These are phyloP conservation scores for Juglanconis sp. DNA, from an alignment of 2,329 filamentous ascomycete species.

Conservation along the genomic window DNA sequence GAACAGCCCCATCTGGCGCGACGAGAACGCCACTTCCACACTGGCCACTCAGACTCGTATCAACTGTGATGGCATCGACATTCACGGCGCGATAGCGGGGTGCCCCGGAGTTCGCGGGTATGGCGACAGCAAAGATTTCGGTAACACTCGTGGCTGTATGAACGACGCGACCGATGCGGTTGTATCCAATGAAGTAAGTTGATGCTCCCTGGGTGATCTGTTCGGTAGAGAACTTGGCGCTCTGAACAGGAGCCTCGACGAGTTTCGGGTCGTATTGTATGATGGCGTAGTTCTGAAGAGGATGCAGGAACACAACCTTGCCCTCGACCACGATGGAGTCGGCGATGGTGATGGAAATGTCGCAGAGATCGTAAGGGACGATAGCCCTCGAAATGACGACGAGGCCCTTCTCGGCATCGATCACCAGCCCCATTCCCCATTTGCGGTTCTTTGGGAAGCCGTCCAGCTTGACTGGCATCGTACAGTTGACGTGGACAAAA, in stretches of 20 bases:
- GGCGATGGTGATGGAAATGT: conserved; percentile 93
- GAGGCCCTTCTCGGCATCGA: conserved; percentile 92
- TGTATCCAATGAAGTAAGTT: conserved; percentile 97
- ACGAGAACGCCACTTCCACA: conserved; percentile 93
- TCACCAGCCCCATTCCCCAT: conserved; percentile 94
- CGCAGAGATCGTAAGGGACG: conserved; percentile 88
- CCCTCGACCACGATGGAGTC: conserved; percentile 93
- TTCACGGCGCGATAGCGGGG: conserved; percentile 94
- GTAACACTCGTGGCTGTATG: conserved; percentile 93
- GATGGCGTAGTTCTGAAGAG: conserved; percentile 93
- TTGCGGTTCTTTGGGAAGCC: conserved; percentile 95
- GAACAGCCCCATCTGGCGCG: conserved; percentile 84
- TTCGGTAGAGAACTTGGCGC: conserved; percentile 75
- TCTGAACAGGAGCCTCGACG: conserved; percentile 90
- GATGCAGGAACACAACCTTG: conserved; percentile 93
- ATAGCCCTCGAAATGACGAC: conserved; percentile 93
- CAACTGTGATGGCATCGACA: conserved; percentile 93
- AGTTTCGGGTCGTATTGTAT: conserved; percentile 91
- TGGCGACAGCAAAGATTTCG: conserved; percentile 94
- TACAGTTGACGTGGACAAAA: conserved; percentile 89
- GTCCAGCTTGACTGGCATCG: conserved; percentile 93
- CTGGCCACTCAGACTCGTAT: conserved; percentile 85
- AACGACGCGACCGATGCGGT: conserved; percentile 89
- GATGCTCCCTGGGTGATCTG: conserved; percentile 89
- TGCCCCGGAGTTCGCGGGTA: conserved; percentile 82